Percentiles rank a stretch among this genome's conserved stretches.
These are phyloP conservation scores for Yamadazyma laniorum DNA, from an alignment of 805 yeast species.

Conservation along the genomic window DNA sequence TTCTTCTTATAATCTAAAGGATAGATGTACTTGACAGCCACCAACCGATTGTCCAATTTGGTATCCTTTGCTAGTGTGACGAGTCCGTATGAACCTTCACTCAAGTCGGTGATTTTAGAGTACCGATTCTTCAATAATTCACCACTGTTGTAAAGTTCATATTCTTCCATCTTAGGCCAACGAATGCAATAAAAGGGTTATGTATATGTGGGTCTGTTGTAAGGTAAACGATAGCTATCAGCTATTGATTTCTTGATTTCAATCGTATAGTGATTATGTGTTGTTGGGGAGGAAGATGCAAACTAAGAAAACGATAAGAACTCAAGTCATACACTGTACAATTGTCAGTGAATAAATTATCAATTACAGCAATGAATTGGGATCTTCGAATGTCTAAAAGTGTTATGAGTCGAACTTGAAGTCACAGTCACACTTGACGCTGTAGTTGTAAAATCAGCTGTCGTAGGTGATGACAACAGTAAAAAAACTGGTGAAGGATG, in stretches of 20 bases:
- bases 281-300: too few relatives aligned
- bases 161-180: conserved; percentile 32
- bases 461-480: background rate
- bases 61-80: conserved; percentile 85
- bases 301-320: too few relatives aligned
- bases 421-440: background rate
- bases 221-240: too few relatives aligned
- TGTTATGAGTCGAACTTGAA: background rate
- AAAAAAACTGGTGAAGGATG: background rate
- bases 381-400: too few relatives aligned
- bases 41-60: conserved; percentile 45
- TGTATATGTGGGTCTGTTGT: too few relatives aligned
- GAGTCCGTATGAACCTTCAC: conserved; percentile 91
- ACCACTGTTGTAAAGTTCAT: conserved; percentile 38
- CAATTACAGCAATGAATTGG: too few relatives aligned
- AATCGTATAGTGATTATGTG: too few relatives aligned
- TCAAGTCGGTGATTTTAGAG: conserved; percentile 66
- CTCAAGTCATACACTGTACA: too few relatives aligned
- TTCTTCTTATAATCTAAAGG: conserved; percentile 46
- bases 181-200: background rate
- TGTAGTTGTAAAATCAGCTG: background rate
- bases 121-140: conserved; percentile 60
- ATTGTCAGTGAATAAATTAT: too few relatives aligned
- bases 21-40: conserved; percentile 83
- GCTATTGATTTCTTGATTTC: too few relatives aligned